These are phyloP conservation scores for Wallemia ichthyophaga DNA, from an alignment of 1,284 basidiomycete genomes.

Conservation along the genomic window DNA sequence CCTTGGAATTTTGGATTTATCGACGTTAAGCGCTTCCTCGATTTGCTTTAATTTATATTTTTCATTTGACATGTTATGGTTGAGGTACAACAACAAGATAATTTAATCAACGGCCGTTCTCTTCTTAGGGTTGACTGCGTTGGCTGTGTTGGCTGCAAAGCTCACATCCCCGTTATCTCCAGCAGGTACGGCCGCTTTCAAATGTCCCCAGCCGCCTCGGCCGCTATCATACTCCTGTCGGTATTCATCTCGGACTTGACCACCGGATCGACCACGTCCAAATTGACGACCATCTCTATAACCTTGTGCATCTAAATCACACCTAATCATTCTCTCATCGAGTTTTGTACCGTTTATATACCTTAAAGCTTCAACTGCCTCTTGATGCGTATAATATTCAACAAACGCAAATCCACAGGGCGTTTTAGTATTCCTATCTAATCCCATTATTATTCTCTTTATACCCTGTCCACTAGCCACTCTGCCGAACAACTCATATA, in stretches of 20 bases:
- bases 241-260: conserved; percentile 78
- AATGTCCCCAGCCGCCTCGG: conserved; percentile 19
- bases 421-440: conserved; percentile 83
- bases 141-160: too few species aligned
- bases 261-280: conserved; percentile 82
- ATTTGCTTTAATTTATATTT: conserved; percentile 7
- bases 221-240: conserved; percentile 89
- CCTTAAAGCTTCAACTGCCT: conserved; percentile 72
- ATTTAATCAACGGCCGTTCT: neutral
- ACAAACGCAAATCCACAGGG: conserved; percentile 99
- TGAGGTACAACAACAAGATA: neutral
- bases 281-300: conserved; percentile 94
- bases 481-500: conserved; percentile 88
- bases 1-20: conserved; percentile 27
- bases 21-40: conserved; percentile 18
- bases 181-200: neutral
- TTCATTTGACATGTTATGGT: neutral
- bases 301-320: conserved; percentile 74
- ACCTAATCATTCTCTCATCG: conserved; percentile 95
- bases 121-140: neutral
- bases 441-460: conserved; percentile 96
- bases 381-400: conserved; percentile 85
- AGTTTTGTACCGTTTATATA: conserved; percentile 92
- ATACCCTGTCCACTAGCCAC: conserved; percentile 79
- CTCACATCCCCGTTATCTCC: neutral